Evolutionary conservation across 768 basidiomycete species (phyloP).

Genomic region (Serendipita sp.): DNA sequence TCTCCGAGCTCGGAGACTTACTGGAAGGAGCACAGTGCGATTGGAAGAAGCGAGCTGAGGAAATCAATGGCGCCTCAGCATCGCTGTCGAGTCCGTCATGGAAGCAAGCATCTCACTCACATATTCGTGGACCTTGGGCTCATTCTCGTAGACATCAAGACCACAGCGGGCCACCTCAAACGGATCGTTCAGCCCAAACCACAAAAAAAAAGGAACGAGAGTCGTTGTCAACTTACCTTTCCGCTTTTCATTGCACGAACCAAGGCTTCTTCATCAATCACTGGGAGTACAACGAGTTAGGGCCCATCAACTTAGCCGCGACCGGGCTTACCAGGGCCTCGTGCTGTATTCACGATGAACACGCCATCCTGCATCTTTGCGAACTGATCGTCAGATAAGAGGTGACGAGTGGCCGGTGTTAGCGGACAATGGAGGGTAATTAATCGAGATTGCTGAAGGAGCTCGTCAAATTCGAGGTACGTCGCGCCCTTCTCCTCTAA

Average conservation of each 20-base stretch:
- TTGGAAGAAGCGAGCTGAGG: background rate
- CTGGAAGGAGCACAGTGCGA: background rate
- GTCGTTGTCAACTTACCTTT: background rate
- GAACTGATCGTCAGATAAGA: conserved; percentile 59
- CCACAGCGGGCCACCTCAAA: background rate
- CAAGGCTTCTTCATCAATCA: conserved; percentile 2
- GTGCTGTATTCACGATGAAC: conserved; percentile 3
- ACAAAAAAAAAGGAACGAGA: no score
- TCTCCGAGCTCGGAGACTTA: background rate
- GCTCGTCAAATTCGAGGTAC: conserved; percentile 18
- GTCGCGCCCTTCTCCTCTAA: conserved; percentile 16
- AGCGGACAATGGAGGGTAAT: conserved; percentile 19
- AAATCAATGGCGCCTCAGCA: no score
- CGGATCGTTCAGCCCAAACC: no score
- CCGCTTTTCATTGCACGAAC: conserved; percentile 3
- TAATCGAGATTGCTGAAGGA: conserved; percentile 17
- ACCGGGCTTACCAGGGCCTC: conserved; percentile 1
- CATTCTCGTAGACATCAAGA: background rate
- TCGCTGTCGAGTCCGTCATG: background rate
- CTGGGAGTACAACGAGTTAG: background rate
- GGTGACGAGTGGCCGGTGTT: conserved; percentile 19
- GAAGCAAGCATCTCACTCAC: background rate
- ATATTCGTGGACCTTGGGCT: background rate
- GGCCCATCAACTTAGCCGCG: background rate
- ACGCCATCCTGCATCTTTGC: conserved; percentile 39